Evolutionary conservation across 352 stramenopile genomes (phyloP).

Genomic region (Pythium guiyangense): DNA sequence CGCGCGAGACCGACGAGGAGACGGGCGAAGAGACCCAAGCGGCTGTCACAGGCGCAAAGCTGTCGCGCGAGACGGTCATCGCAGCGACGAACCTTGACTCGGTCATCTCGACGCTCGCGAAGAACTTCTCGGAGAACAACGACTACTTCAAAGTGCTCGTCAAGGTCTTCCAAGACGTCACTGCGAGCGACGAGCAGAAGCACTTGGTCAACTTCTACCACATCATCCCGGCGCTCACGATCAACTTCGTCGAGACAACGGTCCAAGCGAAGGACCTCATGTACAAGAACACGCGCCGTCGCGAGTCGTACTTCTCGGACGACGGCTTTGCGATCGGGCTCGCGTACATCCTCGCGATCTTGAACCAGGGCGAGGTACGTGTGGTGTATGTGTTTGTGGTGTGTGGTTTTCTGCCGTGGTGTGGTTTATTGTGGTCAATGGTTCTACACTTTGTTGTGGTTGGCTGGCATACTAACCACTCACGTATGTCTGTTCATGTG

Average conservation of each 20-base stretch:
- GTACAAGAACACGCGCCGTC: conserved; percentile 92
- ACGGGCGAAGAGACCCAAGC: conserved; percentile 36
- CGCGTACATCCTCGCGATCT: conserved; percentile 91
- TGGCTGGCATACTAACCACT: conserved; percentile 2
- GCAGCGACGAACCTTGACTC: conserved; percentile 85
- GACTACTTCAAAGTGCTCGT: conserved; percentile 92
- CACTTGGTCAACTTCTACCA: conserved; percentile 92
- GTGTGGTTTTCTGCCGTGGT: neutral
- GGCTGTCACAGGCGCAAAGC: conserved; percentile 50
- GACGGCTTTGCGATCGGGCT: conserved; percentile 94
- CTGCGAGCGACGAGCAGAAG: conserved; percentile 82
- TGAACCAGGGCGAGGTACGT: conserved; percentile 85
- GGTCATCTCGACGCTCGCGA: conserved; percentile 81
- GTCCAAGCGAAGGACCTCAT: conserved; percentile 93
- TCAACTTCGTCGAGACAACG: conserved; percentile 89
- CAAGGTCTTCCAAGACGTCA: conserved; percentile 88
- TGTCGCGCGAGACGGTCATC: conserved; percentile 77
- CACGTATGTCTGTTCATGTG: conserved; percentile 4
- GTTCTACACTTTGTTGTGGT: neutral
- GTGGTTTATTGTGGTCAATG: too few species aligned
- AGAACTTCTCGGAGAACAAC: conserved; percentile 91
- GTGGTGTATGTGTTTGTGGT: too few species aligned
- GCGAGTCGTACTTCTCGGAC: conserved; percentile 94
- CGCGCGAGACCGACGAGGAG: conserved; percentile 59
- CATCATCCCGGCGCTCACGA: conserved; percentile 84